Evolutionary conservation across 176 grass and related monocot genomes (phyloP).

Genomic region (Raddia guianensis): DNA sequence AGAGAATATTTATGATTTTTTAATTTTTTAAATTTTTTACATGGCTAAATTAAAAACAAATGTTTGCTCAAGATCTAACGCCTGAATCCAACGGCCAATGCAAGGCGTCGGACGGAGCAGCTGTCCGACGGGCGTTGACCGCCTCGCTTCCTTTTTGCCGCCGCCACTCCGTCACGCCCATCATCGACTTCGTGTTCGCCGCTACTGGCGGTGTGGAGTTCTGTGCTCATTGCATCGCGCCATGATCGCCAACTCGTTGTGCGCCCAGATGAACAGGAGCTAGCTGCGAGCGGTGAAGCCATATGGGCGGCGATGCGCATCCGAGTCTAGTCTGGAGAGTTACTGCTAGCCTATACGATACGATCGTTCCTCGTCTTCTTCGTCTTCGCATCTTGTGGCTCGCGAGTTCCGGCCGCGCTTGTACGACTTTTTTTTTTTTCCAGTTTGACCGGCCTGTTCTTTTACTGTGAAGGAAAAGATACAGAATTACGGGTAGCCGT

Average conservation of each 20-base stretch:
- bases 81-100: too few relatives aligned
- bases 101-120: too few relatives aligned
- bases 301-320: too few relatives aligned
- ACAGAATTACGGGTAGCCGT: too few relatives aligned
- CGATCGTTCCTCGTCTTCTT: background rate
- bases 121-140: too few relatives aligned
- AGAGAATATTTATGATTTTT: too few relatives aligned
- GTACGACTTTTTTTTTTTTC: background rate
- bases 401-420: background rate
- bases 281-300: background rate
- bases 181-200: too few relatives aligned
- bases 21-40: too few relatives aligned
- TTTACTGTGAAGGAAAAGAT: background rate
- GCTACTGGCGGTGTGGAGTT: constrained; percentile 8
- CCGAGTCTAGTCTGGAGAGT: too few relatives aligned
- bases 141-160: too few relatives aligned
- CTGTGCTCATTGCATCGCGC: background rate
- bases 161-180: constrained; percentile 29
- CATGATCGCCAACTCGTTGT: background rate
- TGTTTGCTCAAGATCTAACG: too few relatives aligned
- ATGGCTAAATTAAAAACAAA: too few relatives aligned
- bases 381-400: background rate
- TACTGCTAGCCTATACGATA: background rate
- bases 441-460: background rate
- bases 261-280: background rate